Evolutionary conservation across 108 stramenopile species (phyloP), one percentile per base, ranked within the genome.

Genomic region (Schizochytrium sp.): DNA sequence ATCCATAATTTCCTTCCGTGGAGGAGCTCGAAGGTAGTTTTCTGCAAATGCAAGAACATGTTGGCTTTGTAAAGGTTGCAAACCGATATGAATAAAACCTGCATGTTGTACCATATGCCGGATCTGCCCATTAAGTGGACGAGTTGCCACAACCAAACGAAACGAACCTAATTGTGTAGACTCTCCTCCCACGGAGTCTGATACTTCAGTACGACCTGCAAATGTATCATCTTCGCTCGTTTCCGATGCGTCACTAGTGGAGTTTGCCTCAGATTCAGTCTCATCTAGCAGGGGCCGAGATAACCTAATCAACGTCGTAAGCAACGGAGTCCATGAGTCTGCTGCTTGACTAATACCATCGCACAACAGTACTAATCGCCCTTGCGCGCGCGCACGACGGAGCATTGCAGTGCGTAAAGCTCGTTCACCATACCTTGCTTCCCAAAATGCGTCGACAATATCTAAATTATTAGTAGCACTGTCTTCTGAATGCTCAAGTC

Each of bases 361-460:
- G 47, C 76, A 83, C 13, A 83, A 15, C 50, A 83, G 15, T n/a
- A 83, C 76, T 10, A 83, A 2, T n/a, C 76, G 76, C 10, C 53
- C 53, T 50, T 83, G 50, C 55, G 50, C 3, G 10, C 76, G 47
- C 53, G 76, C 28, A 10, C 53, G 47, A 0, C 28, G 53, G 10
- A 83, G 47, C 76, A 83, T 49, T 5, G 53, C 50, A 10, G 76
- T 83, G 8, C 53, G 76, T 53, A 55, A 53, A n/a, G 76, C 47
- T n/a, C 47, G 76, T 13, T 5, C 55, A 7, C 76, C 76, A 83
- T 83, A 83, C 53, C 40, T 49, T 5, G 76, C 53, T 0, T 5
- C 12, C 76, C 76, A 83, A 55, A 83, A 55, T 17, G 0, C 50
- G 50, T 83, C 50, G 10, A 83, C 50, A 8, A 83, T n/a, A 28